phyloP scores from a whole-genome alignment of 768 basidiomycete genomes.

The Artomyces pyxidatus region DNA sequence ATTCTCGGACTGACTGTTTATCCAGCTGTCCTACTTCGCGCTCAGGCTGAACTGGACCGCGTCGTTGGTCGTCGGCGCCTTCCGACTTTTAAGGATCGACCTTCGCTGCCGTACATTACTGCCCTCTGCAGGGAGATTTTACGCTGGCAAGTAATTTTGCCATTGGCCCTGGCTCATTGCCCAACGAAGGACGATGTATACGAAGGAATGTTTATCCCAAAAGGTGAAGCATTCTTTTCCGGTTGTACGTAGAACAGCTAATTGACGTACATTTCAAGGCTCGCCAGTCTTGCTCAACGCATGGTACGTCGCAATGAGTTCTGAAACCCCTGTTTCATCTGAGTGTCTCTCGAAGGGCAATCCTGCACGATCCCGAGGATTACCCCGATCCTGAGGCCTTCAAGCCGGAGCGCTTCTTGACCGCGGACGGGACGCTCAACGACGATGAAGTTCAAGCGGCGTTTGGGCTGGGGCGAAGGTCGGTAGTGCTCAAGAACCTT shows the following conservation, averaged over 20 bases:
- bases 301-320: background rate
- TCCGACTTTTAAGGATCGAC: constrained; percentile 6
- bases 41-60: constrained; percentile 7
- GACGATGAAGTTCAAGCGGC: background rate
- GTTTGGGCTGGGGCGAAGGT: background rate
- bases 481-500: too few relatives aligned
- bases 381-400: constrained; percentile 7
- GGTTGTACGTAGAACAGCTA: background rate
- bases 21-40: constrained; percentile 4
- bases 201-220: background rate
- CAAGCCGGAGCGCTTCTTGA: constrained; percentile 8
- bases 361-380: constrained; percentile 5
- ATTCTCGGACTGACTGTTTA: constrained; percentile 5
- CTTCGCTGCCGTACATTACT: constrained; percentile 6
- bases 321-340: too few relatives aligned
- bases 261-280: background rate
- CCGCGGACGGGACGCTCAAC: background rate
- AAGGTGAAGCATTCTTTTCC: background rate
- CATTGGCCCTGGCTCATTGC: background rate
- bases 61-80: background rate
- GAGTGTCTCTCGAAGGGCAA: constrained; percentile 5
- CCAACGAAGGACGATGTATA: background rate
- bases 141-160: background rate
- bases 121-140: constrained; percentile 8
- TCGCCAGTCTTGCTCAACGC: background rate